Base-by-base conservation (phyloP, 371 early-diverging fungal genomes). In the Mucor irregularis region DNA sequence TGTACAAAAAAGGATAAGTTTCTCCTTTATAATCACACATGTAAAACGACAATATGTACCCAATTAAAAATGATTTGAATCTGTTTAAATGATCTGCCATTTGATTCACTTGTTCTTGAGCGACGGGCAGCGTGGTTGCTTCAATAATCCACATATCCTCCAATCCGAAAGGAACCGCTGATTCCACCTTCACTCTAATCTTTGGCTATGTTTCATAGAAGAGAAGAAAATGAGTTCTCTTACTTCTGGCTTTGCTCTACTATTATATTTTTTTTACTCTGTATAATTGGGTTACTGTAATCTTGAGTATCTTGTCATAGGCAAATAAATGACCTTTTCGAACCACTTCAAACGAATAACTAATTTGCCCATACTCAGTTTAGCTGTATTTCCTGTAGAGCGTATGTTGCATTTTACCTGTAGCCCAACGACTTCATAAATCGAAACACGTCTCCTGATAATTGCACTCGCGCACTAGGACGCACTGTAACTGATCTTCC, bases 311-410 rank as follows among this genome's bases (percentile, higher is more conserved):
- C 37, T 72, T 71, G 31, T 76, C 70, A 46, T 76, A 79, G 6
- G 67, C 74, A 4, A 76, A 33, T 34, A 72, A 35, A 48, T 70
- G 53, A n/a, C 80, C 80, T 49, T 72, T 69, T 19, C 69, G 61
- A 9, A 76, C 80, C 5, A 79, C 59, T 30, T 79, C 80, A 68
- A 76, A 79, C 4, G 80, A 71, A 56, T 69, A 74, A 26, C 78
- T 77, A n/a, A n/a, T n/a, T n/a, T n/a, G n/a, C n/a, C n/a, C n/a
- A n/a, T n/a, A 5, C 2, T 38, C n/a, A 11, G 14, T 14, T 6
- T 37, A 37, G 6, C 49, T 19, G 13, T 4, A 14, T n/a, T 48
- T 10, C 5, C 14, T 7, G 11, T 26, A 44, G 37, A 21, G 19
- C 25, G 28, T 22, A 21, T 22, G 10, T 19, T 49, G 22, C 16